Conservation (phyloP, 495 filamentous ascomycete genomes). For the Trichoderma orchidacearum region DNA sequence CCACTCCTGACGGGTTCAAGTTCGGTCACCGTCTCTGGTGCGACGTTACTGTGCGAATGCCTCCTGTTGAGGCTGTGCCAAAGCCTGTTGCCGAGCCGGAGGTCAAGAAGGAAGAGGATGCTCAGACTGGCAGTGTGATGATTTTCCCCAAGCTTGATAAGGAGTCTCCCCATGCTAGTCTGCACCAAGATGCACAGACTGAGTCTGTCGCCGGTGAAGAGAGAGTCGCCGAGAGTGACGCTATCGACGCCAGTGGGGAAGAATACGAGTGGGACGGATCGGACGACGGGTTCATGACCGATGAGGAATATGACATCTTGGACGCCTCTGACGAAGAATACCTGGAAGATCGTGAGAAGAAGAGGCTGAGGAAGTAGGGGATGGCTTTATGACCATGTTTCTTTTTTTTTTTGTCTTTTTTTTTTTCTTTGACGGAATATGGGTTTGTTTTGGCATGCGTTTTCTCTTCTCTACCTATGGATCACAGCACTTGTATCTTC, state of each 20-base stretch:
- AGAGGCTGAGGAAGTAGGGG: slow-evolving; percentile 19
- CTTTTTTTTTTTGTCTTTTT: not conserved
- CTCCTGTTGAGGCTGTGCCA: slow-evolving; percentile 2
- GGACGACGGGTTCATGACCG: slow-evolving; percentile 68
- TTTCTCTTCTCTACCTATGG: not conserved
- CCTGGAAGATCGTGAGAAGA: slow-evolving; percentile 26
- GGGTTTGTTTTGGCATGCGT: not conserved
- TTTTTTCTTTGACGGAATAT: not conserved
- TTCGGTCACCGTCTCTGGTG: slow-evolving; percentile 96
- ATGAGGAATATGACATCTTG: slow-evolving; percentile 95
- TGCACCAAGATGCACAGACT: slow-evolving; percentile 42
- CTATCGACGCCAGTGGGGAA: slow-evolving; percentile 47
- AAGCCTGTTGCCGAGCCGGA: slow-evolving; percentile 4
- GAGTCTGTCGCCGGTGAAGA: slow-evolving; percentile 8
- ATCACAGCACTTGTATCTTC: not conserved
- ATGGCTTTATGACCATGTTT: not conserved
- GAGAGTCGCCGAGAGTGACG: slow-evolving; percentile 31
- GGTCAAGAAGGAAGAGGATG: slow-evolving; percentile 9
- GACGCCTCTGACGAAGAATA: slow-evolving; percentile 91
- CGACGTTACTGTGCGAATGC: slow-evolving; percentile 55
- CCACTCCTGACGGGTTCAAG: slow-evolving; percentile 60
- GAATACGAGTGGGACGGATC: slow-evolving; percentile 44
- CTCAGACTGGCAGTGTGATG: slow-evolving; percentile 48
- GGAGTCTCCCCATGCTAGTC: slow-evolving; percentile 74
- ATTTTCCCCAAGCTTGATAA: slow-evolving; percentile 96